Percentiles rank a stretch among this genome's conserved stretches.
phyloP scores from a whole-genome alignment of 2,329 filamentous ascomycete genomes.

The Fusarium abutilonis region DNA sequence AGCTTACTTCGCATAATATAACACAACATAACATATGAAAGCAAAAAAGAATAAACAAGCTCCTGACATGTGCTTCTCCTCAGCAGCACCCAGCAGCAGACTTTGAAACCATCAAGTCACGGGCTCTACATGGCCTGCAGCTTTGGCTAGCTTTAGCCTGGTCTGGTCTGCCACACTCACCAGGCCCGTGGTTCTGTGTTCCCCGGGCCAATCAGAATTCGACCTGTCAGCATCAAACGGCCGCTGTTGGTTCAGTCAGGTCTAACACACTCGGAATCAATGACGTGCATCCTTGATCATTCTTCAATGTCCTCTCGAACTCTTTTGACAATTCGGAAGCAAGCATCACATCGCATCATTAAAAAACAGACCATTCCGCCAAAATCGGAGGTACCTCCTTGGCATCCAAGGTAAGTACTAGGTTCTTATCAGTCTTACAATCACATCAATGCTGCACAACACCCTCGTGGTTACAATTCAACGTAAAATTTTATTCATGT shows the following conservation, averaged over 20 bases:
- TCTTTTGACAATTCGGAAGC: slow-evolving; percentile 23
- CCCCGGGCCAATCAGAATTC: slow-evolving; percentile 23
- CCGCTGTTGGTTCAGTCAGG: slow-evolving; percentile 7
- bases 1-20: too few relatives aligned
- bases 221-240: slow-evolving; percentile 26
- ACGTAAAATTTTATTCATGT: slow-evolving; percentile 45
- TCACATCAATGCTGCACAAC: slow-evolving; percentile 6
- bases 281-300: slow-evolving; percentile 34
- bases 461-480: slow-evolving; percentile 10
- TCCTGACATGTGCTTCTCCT: slow-evolving; percentile 10
- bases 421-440: too few relatives aligned
- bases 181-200: slow-evolving; percentile 11
- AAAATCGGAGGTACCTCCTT: too few relatives aligned
- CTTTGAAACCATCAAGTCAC: slow-evolving; percentile 25
- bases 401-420: too few relatives aligned
- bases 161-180: slow-evolving; percentile 26
- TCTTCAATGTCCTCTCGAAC: slow-evolving; percentile 16
- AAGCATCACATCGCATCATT: slow-evolving; percentile 16
- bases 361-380: too few relatives aligned
- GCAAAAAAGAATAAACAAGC: slow-evolving; percentile 1
- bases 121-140: slow-evolving; percentile 31
- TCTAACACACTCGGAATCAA: slow-evolving; percentile 10
- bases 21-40: neutral
- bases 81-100: neutral
- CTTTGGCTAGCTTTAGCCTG: slow-evolving; percentile 5